Conservation (phyloP, 345 rosid species). For the Eucalyptus sp. region DNA sequence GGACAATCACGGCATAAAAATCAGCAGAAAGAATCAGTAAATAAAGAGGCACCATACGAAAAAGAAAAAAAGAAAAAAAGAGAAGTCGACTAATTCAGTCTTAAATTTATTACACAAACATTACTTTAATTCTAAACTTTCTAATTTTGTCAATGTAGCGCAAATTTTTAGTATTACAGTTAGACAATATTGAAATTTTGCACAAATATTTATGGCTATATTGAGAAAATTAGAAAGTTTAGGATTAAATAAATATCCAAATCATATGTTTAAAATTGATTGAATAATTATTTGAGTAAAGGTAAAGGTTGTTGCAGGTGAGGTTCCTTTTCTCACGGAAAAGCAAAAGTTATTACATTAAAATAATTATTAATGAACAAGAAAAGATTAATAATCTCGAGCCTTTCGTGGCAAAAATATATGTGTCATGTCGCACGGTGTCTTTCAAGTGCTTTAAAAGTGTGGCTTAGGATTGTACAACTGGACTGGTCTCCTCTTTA, state of each 20-base stretch:
- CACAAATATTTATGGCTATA: neutral
- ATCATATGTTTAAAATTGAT: neutral
- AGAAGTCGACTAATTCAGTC: neutral
- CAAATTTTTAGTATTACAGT: accelerated
- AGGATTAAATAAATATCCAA: accelerated
- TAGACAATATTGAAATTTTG: neutral
- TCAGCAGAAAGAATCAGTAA: neutral
- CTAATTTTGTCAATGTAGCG: accelerated
- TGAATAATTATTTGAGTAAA: neutral
- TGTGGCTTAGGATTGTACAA: neutral
- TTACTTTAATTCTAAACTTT: accelerated
- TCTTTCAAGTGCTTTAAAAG: neutral
- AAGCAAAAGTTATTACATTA: neutral
- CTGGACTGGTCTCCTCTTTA: neutral
- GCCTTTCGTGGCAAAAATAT: neutral
- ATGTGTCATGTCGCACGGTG: neutral
- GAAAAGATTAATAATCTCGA: neutral
- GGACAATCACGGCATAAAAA: neutral
- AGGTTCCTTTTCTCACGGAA: neutral
- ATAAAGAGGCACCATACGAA: neutral
- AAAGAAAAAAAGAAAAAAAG: neutral
- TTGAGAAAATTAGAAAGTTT: neutral
- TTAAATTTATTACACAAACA: neutral
- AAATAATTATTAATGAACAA: neutral
- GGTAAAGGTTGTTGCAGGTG: neutral